phyloP scores from a whole-genome alignment of 208 protist species.

The Leishmania mexicana region DNA sequence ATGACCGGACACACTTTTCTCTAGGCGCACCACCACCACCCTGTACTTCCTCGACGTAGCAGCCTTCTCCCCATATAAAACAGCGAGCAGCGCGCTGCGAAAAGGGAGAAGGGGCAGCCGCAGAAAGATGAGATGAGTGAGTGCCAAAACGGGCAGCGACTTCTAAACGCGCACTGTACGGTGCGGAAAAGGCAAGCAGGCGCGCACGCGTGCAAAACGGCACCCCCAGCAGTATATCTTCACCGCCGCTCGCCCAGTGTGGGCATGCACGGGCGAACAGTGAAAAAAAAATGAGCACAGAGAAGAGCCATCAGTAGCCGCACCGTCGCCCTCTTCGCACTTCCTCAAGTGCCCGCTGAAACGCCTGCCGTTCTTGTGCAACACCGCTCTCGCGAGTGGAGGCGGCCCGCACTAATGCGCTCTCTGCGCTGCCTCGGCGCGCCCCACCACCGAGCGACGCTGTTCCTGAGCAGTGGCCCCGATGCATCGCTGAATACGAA shows the following conservation, averaged over 20 bases:
- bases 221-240: background rate
- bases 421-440: background rate
- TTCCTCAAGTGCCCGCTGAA: constrained; percentile 32
- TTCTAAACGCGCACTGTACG: background rate
- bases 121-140: background rate
- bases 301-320: constrained; percentile 5
- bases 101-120: background rate
- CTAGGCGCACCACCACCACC: background rate
- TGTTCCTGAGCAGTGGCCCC: background rate
- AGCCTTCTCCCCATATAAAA: background rate
- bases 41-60: background rate
- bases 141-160: background rate
- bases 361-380: constrained; percentile 17
- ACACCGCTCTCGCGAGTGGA: background rate
- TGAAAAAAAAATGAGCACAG: too few species aligned
- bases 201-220: background rate
- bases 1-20: background rate
- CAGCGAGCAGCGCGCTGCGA: background rate
- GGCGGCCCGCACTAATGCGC: background rate
- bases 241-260: background rate
- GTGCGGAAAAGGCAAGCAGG: background rate
- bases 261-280: background rate
- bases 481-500: background rate
- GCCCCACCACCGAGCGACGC: background rate
- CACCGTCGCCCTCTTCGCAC: constrained; percentile 13